Conservation (phyloP, 441 rosid genomes). For the Bruguiera hainesii region DNA sequence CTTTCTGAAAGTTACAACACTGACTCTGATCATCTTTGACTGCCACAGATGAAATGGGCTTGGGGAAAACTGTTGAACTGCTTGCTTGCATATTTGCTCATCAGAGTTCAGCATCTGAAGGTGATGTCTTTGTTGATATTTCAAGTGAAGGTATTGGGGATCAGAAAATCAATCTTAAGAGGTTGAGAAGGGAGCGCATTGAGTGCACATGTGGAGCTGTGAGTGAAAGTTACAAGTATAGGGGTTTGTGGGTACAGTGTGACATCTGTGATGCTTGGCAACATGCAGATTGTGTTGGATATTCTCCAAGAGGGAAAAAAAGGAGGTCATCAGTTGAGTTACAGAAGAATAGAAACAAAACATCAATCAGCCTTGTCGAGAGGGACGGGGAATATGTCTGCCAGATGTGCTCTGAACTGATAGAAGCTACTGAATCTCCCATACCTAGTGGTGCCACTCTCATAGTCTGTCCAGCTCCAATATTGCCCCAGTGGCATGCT, state of each 20-base stretch:
- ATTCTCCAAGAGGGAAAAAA: constrained; percentile 69
- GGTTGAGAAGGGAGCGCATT: constrained; percentile 83
- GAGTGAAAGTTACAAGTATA: constrained; percentile 71
- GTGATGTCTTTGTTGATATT: constrained; percentile 23
- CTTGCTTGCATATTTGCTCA: constrained; percentile 90
- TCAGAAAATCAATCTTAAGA: constrained; percentile 42
- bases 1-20: constrained; percentile 15
- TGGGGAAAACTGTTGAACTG: constrained; percentile 96
- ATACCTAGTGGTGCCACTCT: constrained; percentile 87
- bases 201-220: constrained; percentile 99
- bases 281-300: constrained; percentile 96
- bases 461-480: constrained; percentile 94
- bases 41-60: constrained; percentile 93
- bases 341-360: constrained; percentile 50
- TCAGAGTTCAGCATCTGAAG: constrained; percentile 52
- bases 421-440: constrained; percentile 72
- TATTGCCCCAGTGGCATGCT: constrained; percentile 87
- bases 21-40: constrained; percentile 28
- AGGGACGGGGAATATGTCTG: constrained; percentile 82
- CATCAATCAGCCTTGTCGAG: constrained; percentile 41
- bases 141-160: constrained; percentile 31
- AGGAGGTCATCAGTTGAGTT: constrained; percentile 30
- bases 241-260: constrained; percentile 56
- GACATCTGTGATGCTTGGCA: constrained; percentile 99
- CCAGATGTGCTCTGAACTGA: constrained; percentile 73